Evolutionary conservation across 805 yeast genomes (phyloP).

Genomic region (Tetrapisispora phaffii): DNA sequence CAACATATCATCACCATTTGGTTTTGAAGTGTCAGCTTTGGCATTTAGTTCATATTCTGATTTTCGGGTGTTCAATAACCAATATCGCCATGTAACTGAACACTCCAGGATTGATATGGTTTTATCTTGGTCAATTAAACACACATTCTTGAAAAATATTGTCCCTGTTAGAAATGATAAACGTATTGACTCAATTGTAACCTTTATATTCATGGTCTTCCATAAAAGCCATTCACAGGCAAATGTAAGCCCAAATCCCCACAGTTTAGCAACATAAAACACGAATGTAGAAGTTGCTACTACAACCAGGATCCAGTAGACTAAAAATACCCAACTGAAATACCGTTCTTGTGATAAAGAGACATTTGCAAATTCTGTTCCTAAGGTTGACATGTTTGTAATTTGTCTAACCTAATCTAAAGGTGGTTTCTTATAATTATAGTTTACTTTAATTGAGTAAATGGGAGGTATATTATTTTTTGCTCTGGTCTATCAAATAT

Average conservation of each 20-base stretch:
- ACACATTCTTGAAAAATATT: slow-evolving; percentile 63
- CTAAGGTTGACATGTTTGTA: not conserved
- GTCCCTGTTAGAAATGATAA: slow-evolving; percentile 78
- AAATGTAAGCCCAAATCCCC: slow-evolving; percentile 51
- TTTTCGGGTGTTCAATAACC: slow-evolving; percentile 46
- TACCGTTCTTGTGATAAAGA: slow-evolving; percentile 25
- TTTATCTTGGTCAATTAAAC: slow-evolving; percentile 63
- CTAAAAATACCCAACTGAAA: slow-evolving; percentile 66
- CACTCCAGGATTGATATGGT: slow-evolving; percentile 64
- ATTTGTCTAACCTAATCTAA: too few species aligned
- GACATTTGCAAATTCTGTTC: slow-evolving; percentile 22
- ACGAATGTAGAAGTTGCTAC: slow-evolving; percentile 52
- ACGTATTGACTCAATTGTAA: slow-evolving; percentile 65
- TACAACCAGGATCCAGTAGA: slow-evolving; percentile 69
- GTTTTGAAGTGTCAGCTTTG: not conserved
- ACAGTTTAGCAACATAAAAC: slow-evolving; percentile 65
- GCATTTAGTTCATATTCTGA: slow-evolving; percentile 9
- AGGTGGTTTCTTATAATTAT: too few species aligned
- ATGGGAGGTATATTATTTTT: too few species aligned
- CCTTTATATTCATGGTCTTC: slow-evolving; percentile 46
- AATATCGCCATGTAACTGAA: slow-evolving; percentile 81
- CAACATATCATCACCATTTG: slow-evolving; percentile 4
- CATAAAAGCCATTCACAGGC: slow-evolving; percentile 49
- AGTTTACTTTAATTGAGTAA: too few species aligned
- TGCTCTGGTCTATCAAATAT: too few species aligned